phyloP scores from a whole-genome alignment of 257 asterid species.

The Nicotiana undulata region DNA sequence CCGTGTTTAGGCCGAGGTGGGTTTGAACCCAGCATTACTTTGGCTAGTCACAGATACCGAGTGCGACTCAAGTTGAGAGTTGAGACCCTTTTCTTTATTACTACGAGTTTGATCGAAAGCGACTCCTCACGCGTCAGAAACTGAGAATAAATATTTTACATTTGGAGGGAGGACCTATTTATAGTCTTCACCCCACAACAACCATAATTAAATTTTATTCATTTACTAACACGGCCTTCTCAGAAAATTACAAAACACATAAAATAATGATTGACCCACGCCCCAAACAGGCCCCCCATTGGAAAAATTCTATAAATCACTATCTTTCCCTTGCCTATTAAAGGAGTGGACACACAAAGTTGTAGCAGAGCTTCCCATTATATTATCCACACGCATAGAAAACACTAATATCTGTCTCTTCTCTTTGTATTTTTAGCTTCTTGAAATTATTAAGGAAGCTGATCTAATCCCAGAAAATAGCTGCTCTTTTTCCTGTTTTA shows the following conservation, averaged over 20 bases:
- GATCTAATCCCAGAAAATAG: background rate
- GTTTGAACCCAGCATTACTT: background rate
- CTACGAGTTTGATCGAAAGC: background rate
- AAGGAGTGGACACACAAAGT: constrained; percentile 6
- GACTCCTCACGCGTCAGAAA: background rate
- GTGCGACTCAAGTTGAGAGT: background rate
- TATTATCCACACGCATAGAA: background rate
- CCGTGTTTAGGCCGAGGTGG: background rate
- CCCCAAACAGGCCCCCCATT: background rate
- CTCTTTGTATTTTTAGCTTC: background rate
- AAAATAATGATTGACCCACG: constrained; percentile 8
- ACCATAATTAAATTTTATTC: background rate
- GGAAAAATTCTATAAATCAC: background rate
- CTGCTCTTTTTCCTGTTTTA: background rate
- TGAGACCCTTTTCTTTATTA: background rate
- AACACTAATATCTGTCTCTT: background rate
- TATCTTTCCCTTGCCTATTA: background rate
- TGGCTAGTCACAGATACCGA: background rate
- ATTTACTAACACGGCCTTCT: background rate
- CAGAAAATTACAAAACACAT: background rate
- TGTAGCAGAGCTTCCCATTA: background rate
- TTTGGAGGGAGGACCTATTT: background rate
- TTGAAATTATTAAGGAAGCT: background rate
- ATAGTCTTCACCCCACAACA: background rate
- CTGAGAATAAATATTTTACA: background rate